phyloP scores from a whole-genome alignment of 192 early-diverging fungal species.

The Pilaira anomala region DNA sequence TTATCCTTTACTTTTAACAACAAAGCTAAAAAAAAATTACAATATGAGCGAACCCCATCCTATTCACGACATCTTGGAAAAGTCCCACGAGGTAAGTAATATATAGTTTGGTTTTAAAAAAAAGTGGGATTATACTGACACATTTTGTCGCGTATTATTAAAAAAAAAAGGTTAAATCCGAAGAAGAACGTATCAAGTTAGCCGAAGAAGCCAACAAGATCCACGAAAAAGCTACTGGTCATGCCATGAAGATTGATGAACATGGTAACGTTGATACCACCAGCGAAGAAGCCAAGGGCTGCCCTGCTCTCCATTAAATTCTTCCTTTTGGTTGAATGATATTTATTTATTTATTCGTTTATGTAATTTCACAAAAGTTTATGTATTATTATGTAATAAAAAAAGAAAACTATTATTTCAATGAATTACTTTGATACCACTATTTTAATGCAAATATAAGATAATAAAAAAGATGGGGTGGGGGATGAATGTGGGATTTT shows the following conservation, averaged over 20 bases:
- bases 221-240: slow-evolving; percentile 8
- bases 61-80: no score
- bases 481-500: background rate
- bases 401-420: no score
- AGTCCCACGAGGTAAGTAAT: no score
- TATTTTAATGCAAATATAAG: background rate
- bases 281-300: slow-evolving; percentile 2
- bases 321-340: background rate
- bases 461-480: background rate
- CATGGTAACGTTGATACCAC: slow-evolving; percentile 1
- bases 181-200: slow-evolving; percentile 6
- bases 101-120: no score
- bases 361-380: background rate
- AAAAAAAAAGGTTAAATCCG: background rate
- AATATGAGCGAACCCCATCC: no score
- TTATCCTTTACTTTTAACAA: no score
- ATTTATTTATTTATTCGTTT: background rate
- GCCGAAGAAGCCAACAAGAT: slow-evolving; percentile 3
- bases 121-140: no score
- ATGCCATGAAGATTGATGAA: slow-evolving; percentile 14
- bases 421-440: background rate
- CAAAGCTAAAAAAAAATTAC: no score
- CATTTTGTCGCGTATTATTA: no score
- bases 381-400: no score
- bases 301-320: slow-evolving; percentile 7